Percentiles rank a stretch among this genome's conserved stretches.
Conservation (phyloP, 2,329 filamentous ascomycete genomes). For the Neobulgaria alba region DNA sequence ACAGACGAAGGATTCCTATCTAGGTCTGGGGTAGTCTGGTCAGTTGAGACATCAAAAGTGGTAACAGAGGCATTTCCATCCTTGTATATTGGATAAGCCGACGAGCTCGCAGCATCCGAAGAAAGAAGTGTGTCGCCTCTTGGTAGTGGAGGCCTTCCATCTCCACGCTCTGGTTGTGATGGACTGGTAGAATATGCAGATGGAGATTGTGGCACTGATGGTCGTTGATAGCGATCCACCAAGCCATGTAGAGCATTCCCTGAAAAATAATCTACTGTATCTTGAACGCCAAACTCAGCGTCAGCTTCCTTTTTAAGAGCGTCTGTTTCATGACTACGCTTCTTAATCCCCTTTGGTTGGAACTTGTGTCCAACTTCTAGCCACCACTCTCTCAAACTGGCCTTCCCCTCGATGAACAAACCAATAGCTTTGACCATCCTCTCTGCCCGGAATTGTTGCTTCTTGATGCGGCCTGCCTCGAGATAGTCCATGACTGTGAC, state of each 20-base stretch:
- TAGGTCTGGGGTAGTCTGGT: slow-evolving; percentile 11
- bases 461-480: slow-evolving; percentile 44
- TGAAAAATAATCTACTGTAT: slow-evolving; percentile 18
- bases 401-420: slow-evolving; percentile 44
- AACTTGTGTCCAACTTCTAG: slow-evolving; percentile 19
- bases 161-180: slow-evolving; percentile 5
- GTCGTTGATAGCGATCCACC: slow-evolving; percentile 18
- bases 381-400: slow-evolving; percentile 29
- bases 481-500: slow-evolving; percentile 52
- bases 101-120: slow-evolving; percentile 3
- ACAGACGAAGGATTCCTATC: slow-evolving; percentile 14
- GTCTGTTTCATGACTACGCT: slow-evolving; percentile 7
- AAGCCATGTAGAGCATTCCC: slow-evolving; percentile 16
- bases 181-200: slow-evolving; percentile 6
- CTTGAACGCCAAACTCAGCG: slow-evolving; percentile 25
- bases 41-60: slow-evolving; percentile 15
- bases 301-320: slow-evolving; percentile 19
- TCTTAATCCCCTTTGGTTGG: slow-evolving; percentile 12
- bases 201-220: slow-evolving; percentile 11
- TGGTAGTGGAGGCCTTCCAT: slow-evolving; percentile 14
- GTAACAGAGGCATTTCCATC: slow-evolving; percentile 15
- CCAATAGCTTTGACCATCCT: slow-evolving; percentile 47
- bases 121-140: slow-evolving; percentile 11
- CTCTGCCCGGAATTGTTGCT: slow-evolving; percentile 43
- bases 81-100: background rate